Evolutionary conservation across 1,284 basidiomycete genomes (phyloP).

Genomic region (Sporisorium graminicola): DNA sequence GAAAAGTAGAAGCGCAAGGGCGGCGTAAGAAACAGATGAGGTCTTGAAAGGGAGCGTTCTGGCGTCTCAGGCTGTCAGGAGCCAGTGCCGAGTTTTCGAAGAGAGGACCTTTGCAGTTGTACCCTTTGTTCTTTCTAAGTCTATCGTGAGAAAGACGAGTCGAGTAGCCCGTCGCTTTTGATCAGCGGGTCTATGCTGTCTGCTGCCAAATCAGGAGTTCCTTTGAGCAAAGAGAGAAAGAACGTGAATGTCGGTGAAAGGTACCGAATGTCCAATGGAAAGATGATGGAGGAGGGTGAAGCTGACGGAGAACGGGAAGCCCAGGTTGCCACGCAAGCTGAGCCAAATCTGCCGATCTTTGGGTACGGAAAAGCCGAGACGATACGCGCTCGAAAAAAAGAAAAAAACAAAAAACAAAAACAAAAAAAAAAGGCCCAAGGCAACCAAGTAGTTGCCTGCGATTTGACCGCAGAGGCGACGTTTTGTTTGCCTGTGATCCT

Average conservation of each 20-base stretch:
- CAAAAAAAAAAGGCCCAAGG: too few species aligned
- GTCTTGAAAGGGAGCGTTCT: slow-evolving; percentile 11
- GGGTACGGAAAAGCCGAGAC: too few species aligned
- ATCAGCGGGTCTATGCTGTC: background rate
- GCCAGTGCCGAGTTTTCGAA: background rate
- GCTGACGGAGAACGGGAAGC: too few species aligned
- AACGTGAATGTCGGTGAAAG: background rate
- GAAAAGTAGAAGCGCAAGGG: slow-evolving; percentile 17
- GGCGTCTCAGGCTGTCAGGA: background rate
- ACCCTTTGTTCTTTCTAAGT: background rate
- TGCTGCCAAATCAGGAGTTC: background rate
- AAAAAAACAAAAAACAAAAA: too few species aligned
- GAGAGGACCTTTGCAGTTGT: slow-evolving; percentile 22
- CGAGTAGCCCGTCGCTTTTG: background rate
- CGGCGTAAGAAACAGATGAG: slow-evolving; percentile 1
- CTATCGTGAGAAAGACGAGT: background rate
- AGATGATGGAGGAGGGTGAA: background rate
- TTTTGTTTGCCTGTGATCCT: too few species aligned
- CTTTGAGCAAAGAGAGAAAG: background rate
- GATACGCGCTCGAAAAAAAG: too few species aligned
- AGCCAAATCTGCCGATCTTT: too few species aligned
- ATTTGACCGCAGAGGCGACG: too few species aligned
- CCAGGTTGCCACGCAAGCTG: too few species aligned
- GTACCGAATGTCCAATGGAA: background rate
- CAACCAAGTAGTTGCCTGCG: too few species aligned